Conservation (phyloP, 371 early-diverging fungal species). For the Rhizopus stolonifer region DNA sequence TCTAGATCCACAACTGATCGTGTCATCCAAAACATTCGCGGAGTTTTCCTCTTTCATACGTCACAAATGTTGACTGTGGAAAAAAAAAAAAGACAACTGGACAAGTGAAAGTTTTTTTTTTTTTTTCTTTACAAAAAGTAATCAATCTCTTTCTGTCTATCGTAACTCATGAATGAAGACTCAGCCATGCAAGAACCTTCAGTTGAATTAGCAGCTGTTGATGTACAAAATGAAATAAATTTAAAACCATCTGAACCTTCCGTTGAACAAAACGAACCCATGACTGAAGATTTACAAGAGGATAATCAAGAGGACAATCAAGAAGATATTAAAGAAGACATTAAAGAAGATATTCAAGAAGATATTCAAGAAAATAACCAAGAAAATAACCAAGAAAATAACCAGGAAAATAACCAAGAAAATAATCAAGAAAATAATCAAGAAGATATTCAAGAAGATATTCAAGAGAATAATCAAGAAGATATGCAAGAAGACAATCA, state of each 20-base stretch:
- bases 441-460: background rate
- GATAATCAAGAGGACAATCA: background rate
- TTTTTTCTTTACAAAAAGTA: background rate
- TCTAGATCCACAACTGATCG: no score
- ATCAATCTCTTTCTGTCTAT: background rate
- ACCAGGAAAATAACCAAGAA: no score
- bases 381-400: no score
- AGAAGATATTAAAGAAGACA: background rate
- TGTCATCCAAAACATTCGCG: no score
- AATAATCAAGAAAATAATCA: no score
- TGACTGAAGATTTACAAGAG: background rate
- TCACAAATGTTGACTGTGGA: constrained; percentile 1
- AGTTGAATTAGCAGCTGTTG: background rate
- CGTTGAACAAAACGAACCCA: background rate
- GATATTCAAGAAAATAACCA: background rate
- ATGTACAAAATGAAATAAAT: background rate
- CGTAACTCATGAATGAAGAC: constrained; percentile 3
- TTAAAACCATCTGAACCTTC: background rate
- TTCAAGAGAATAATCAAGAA: background rate
- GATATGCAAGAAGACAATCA: background rate
- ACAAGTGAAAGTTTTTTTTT: background rate
- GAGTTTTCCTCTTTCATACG: no score
- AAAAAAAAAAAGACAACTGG: no score
- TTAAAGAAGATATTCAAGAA: background rate
- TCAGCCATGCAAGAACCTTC: background rate